Conservation (phyloP, 768 basidiomycete genomes). For the Nidularia pulvinata region DNA sequence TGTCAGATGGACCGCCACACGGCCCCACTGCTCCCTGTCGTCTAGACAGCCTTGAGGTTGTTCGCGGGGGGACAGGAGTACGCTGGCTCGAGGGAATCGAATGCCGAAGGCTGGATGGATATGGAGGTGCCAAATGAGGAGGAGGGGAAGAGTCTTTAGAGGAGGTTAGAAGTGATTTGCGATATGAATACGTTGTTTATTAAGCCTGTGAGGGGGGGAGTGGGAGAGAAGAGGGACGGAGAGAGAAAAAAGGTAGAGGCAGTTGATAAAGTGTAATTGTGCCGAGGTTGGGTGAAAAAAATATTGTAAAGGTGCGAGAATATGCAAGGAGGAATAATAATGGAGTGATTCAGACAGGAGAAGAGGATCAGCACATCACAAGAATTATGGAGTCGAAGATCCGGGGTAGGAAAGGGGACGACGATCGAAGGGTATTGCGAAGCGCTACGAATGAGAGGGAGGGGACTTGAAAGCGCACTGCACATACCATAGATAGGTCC, state of each 20-base stretch:
- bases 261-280: too few species aligned
- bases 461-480: constrained; percentile 31
- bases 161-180: constrained; percentile 47
- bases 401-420: too few species aligned
- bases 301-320: constrained; percentile 28
- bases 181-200: constrained; percentile 55
- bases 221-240: neutral
- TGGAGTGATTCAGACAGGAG: constrained; percentile 30
- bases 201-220: constrained; percentile 27
- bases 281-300: too few species aligned
- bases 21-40: constrained; percentile 29
- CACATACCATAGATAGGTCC: constrained; percentile 34
- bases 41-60: constrained; percentile 27
- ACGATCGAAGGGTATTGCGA: too few species aligned
- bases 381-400: constrained; percentile 27
- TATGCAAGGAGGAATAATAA: constrained; percentile 23
- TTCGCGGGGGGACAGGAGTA: constrained; percentile 39
- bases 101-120: constrained; percentile 33
- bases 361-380: constrained; percentile 35
- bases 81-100: constrained; percentile 47
- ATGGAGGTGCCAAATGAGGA: constrained; percentile 20
- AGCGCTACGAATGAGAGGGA: too few species aligned
- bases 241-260: neutral
- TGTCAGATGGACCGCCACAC: constrained; percentile 41
- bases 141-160: constrained; percentile 42